A percentile compares a stretch with the other conserved stretches of the same genome.
These are phyloP conservation scores for Trichoderma pleuroti DNA, from an alignment of 2,329 filamentous ascomycete species.

Conservation along the genomic window DNA sequence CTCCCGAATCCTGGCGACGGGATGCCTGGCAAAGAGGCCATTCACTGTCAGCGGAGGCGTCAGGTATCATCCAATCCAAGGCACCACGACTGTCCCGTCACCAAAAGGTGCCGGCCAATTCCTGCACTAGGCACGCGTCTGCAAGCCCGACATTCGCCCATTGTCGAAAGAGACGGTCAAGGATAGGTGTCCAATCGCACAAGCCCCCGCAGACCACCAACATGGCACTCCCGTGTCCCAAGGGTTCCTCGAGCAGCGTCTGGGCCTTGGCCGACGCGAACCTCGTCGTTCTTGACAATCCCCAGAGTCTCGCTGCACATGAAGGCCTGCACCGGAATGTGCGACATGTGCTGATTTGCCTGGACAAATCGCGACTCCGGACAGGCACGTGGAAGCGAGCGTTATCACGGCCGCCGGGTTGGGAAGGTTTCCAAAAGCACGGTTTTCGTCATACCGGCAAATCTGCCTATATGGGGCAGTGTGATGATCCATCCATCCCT, in stretches of 20 bases:
- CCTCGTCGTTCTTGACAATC: neutral
- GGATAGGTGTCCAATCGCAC: conserved; percentile 6
- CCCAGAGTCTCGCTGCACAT: neutral
- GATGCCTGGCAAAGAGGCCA: neutral
- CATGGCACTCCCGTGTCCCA: neutral
- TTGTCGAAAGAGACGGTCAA: conserved; percentile 2
- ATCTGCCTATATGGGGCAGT: neutral
- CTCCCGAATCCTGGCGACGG: neutral
- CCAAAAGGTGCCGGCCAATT: neutral
- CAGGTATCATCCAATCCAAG: neutral
- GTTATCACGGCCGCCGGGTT: neutral
- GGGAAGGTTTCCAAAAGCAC: neutral
- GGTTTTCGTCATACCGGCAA: neutral
- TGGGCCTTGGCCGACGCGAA: neutral
- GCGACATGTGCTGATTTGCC: neutral
- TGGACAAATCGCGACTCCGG: neutral
- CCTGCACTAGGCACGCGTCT: neutral
- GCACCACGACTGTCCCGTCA: neutral
- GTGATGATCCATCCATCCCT: neutral
- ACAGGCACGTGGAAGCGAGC: neutral
- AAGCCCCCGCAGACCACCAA: conserved; percentile 2
- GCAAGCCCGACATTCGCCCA: conserved; percentile 1
- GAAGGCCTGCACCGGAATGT: neutral
- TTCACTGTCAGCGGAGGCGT: neutral
- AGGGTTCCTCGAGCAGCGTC: neutral